Evolutionary conservation across 2,329 filamentous ascomycete genomes (phyloP).

Genomic region (Rhynchosporium secalis): DNA sequence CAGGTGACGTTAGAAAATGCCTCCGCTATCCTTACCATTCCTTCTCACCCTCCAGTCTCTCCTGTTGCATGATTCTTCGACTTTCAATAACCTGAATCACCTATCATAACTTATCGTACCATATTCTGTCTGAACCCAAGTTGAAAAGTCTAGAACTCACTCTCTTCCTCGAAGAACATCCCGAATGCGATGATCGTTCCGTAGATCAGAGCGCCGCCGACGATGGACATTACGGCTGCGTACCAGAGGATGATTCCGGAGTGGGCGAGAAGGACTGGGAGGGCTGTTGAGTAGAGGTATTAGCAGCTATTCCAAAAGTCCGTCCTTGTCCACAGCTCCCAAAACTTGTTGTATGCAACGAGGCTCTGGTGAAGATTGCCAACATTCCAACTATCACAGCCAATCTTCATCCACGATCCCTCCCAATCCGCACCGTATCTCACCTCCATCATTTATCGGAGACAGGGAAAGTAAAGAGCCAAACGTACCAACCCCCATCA

Average conservation of each 20-base stretch:
- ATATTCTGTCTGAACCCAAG: not conserved
- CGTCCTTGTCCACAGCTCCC: too few relatives aligned
- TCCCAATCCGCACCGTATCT: not conserved
- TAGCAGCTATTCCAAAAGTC: conserved; percentile 15
- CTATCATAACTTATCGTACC: too few relatives aligned
- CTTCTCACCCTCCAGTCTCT: too few relatives aligned
- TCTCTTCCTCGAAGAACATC: conserved; percentile 97
- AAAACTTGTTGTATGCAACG: too few relatives aligned
- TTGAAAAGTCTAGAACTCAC: conserved; percentile 69
- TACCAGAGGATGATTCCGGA: conserved; percentile 76
- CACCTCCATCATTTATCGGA: not conserved
- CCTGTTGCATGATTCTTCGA: too few relatives aligned
- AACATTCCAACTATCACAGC: too few relatives aligned
- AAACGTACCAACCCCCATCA: conserved; percentile 92
- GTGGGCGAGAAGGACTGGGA: conserved; percentile 86
- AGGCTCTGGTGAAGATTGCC: too few relatives aligned
- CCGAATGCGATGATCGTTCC: conserved; percentile 97
- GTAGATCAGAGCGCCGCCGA: conserved; percentile 92
- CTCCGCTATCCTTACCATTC: too few relatives aligned
- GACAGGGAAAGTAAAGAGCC: not conserved
- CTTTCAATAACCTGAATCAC: too few relatives aligned
- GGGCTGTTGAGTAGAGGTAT: conserved; percentile 54
- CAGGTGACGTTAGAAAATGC: too few relatives aligned
- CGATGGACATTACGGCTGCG: conserved; percentile 93
- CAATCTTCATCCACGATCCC: not conserved